Percentiles rank a stretch among this genome's conserved stretches.
Conservation (phyloP, 2,329 filamentous ascomycete species). For the Cladorrhinum sp. region DNA sequence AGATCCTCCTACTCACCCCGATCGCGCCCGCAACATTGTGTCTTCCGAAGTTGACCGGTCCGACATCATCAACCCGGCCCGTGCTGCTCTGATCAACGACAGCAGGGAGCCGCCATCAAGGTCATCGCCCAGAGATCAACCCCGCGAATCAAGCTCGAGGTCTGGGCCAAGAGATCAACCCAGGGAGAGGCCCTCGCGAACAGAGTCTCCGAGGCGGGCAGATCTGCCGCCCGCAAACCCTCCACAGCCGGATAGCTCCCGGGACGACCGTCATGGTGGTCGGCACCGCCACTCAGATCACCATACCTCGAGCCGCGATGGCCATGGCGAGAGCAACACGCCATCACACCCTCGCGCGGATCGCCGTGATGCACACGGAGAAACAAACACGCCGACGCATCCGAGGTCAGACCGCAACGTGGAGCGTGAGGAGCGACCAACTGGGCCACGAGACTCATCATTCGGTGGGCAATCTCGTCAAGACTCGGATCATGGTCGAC, state of each 20-base stretch:
- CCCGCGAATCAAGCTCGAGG: slow-evolving; percentile 30
- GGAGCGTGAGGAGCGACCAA: slow-evolving; percentile 36
- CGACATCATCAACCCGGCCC: slow-evolving; percentile 47
- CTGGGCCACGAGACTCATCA: slow-evolving; percentile 19
- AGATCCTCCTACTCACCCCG: slow-evolving; percentile 54
- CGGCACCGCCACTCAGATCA: slow-evolving; percentile 41
- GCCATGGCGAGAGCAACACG: slow-evolving; percentile 29
- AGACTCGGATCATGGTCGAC: slow-evolving; percentile 50
- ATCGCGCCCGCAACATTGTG: slow-evolving; percentile 45
- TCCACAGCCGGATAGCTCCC: slow-evolving; percentile 37
- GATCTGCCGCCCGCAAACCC: slow-evolving; percentile 35
- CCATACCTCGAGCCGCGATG: slow-evolving; percentile 31
- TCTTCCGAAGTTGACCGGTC: slow-evolving; percentile 40
- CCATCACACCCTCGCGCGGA: slow-evolving; percentile 29
- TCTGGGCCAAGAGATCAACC: slow-evolving; percentile 39
- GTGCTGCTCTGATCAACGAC: slow-evolving; percentile 46
- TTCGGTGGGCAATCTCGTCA: slow-evolving; percentile 34
- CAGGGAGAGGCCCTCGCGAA: slow-evolving; percentile 38
- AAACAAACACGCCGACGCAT: slow-evolving; percentile 21
- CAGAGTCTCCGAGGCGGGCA: slow-evolving; percentile 50
- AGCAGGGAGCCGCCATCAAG: slow-evolving; percentile 34
- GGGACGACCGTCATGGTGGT: slow-evolving; percentile 46
- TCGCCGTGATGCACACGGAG: slow-evolving; percentile 37
- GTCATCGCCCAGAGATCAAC: slow-evolving; percentile 40
- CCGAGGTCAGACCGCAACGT: slow-evolving; percentile 33